Conservation (phyloP, 129 eudicot genomes). For the carrot (Daucus carota) region DNA sequence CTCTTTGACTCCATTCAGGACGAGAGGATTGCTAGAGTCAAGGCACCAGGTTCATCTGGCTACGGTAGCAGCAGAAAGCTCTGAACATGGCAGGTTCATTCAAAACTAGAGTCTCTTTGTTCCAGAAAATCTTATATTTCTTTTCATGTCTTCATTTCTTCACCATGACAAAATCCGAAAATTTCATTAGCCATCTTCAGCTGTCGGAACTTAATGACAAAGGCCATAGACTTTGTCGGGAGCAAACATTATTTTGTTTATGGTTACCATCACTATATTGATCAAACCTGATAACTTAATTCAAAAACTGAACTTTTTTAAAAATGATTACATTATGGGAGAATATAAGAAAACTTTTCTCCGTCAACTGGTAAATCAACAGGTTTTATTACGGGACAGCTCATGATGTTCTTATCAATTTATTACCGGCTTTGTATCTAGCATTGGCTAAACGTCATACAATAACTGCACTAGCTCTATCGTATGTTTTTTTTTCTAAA, state of each 20-base stretch:
- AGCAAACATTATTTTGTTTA: neutral
- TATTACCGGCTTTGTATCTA: no score
- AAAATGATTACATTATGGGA: no score
- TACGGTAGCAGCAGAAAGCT: conserved; percentile 42
- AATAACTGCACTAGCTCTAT: no score
- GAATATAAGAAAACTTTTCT: no score
- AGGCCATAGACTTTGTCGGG: neutral
- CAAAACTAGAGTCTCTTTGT: neutral
- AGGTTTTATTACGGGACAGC: no score
- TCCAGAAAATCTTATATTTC: neutral
- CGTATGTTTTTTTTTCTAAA: no score
- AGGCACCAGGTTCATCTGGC: conserved; percentile 43
- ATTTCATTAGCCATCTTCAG: neutral
- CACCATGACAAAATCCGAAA: conserved; percentile 1
- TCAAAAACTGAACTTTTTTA: neutral
- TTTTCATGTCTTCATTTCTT: conserved; percentile 41
- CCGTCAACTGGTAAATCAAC: no score
- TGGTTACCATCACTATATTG: neutral
- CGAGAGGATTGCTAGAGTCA: conserved; percentile 35
- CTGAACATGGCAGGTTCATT: conserved; percentile 10
- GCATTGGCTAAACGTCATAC: no score
- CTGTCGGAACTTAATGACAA: neutral
- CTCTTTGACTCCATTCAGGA: conserved; percentile 53
- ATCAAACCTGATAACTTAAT: neutral
- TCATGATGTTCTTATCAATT: no score